Evolutionary conservation across 2,329 filamentous ascomycete genomes (phyloP).

Genomic region (Exophiala spinifera): DNA sequence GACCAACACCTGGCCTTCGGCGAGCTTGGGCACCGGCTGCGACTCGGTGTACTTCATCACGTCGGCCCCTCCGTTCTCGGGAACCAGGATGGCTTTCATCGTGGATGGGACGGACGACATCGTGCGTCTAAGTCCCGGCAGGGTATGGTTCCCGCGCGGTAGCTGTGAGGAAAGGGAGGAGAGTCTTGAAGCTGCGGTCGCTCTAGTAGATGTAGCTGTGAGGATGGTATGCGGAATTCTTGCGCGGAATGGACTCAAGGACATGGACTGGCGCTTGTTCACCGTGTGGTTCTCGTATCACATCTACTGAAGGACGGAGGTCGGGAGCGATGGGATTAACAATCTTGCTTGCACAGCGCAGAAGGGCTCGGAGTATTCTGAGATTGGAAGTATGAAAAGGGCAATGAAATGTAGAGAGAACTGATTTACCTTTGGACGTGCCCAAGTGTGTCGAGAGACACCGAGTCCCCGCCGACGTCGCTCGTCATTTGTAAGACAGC

Average conservation of each 20-base stretch:
- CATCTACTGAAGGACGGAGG: too few species aligned
- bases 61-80: conserved; percentile 68
- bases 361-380: too few species aligned
- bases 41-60: conserved; percentile 69
- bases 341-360: not conserved
- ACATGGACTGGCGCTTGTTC: not conserved
- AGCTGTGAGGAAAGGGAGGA: conserved; percentile 6
- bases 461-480: not conserved
- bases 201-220: not conserved
- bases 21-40: conserved; percentile 65
- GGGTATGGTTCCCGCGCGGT: not conserved
- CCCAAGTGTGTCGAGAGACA: too few species aligned
- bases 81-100: conserved; percentile 71
- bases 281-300: too few species aligned
- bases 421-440: too few species aligned
- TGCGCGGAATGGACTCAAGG: not conserved
- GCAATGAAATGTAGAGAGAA: too few species aligned
- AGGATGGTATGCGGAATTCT: conserved; percentile 2
- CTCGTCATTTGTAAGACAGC: not conserved
- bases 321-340: too few species aligned
- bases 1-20: conserved; percentile 71
- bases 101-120: conserved; percentile 38
- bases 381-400: too few species aligned
- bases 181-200: conserved; percentile 9
- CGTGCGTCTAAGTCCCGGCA: conserved; percentile 7